Evolutionary conservation across 192 early-diverging fungal species (phyloP), one percentile per base, ranked within the genome.

Genomic region (Spizellomyces punctatus): DNA sequence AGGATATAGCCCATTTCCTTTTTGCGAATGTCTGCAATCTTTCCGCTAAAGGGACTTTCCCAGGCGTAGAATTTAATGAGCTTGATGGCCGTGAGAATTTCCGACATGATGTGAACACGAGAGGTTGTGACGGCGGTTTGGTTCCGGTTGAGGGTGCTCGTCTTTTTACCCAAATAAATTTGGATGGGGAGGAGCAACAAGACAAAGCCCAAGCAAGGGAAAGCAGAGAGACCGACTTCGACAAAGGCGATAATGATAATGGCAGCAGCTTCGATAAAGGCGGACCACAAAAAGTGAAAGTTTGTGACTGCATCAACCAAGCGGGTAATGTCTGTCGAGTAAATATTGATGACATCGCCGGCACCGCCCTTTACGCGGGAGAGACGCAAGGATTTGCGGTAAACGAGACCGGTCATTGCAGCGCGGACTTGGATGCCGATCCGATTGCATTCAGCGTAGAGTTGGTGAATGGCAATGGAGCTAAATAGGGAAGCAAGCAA

Each of bases 21-120:
- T n/a, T 62, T 50, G 8, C 91, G 72, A 12, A 92, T 84, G 9
- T 74, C 73, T n/a, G 64, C 60, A 44, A 91, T 82, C 46, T 87
- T 85, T 17, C 86, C 78, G 50, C 72, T 64, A 67, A 92, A 92
- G n/a, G 84, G 84, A 3, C 75, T 64, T 59, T 92, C 91, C 91
- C 91, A 92, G 9, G 88, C 83, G 72, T 92, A 91, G 64, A 91
- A 88, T 70, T 92, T 92, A 69, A 92, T 88, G 21, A 92, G 76
- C 68, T 91, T 92, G 67, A 92, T 88, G 17, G 89, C 89, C 5
- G 89, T 91, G 55, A 92, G 72, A 46, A 89, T 80, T 73, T 92
- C 90, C 0, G 88, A 89, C 83, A 91, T 92, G 54, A 91, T 74
- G 67, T 89, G 89, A 36, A 92, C 88, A 44, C 90, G 80, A 36